Base-by-base conservation (phyloP, 768 basidiomycete species). In the Lyophyllum atratum region DNA sequence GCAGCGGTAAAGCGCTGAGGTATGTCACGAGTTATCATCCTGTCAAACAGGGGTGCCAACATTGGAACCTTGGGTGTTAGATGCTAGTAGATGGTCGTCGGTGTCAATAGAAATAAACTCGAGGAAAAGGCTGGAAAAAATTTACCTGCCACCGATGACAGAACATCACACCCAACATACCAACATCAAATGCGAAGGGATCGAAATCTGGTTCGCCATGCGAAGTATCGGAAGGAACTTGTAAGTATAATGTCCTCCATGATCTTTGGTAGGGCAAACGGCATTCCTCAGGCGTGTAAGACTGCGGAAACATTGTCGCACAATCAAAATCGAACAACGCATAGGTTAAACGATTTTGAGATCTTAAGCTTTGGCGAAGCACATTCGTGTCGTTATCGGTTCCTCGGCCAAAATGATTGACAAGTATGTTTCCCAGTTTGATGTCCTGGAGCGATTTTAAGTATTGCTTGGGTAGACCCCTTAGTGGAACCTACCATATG, bases 171-270 rank as follows among this genome's bases (percentile, higher is more conserved):
- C 69, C 68, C 29, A 69, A 14, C 44, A 54, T 54, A 3, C 61
- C 59, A 12, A 71, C 67, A 42, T 69, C 69, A 42, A 58, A 68
- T 11, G 63, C 64, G 44, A n/a, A n/a, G n/a, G n/a, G n/a, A n/a
- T n/a, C n/a, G n/a, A n/a, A n/a, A n/a, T n/a, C n/a, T n/a, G n/a
- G n/a, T n/a, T n/a, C n/a, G n/a, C n/a, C n/a, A n/a, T n/a, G n/a
- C n/a, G n/a, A n/a, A n/a, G n/a, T n/a, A n/a, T n/a, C n/a, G n/a
- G n/a, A n/a, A n/a, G n/a, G n/a, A n/a, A n/a, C n/a, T n/a, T n/a
- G n/a, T n/a, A n/a, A n/a, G n/a, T n/a, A n/a, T n/a, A n/a, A n/a
- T n/a, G n/a, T n/a, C n/a, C n/a, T n/a, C n/a, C n/a, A n/a, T n/a
- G n/a, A n/a, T n/a, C n/a, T n/a, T n/a, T n/a, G n/a, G n/a, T n/a